Percentiles rank a stretch among this genome's conserved stretches.
These are phyloP conservation scores for Hypoxylon sp. DNA, from an alignment of 2,329 filamentous ascomycete species.

Conservation along the genomic window DNA sequence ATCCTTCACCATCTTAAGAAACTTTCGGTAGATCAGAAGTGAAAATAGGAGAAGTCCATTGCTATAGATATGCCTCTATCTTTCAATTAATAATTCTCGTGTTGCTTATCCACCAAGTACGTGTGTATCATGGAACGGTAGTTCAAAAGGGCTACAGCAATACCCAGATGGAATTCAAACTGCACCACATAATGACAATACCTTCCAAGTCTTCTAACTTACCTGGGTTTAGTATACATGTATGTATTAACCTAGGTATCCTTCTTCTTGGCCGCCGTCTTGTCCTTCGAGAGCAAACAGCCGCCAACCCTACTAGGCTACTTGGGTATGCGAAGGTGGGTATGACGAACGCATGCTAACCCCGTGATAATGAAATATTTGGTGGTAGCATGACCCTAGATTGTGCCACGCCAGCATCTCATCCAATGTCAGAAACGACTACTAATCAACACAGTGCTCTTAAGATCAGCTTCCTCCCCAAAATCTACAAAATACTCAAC, in stretches of 20 bases:
- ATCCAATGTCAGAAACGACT: constrained; percentile 12
- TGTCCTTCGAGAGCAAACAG: constrained; percentile 26
- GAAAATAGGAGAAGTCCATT: background rate
- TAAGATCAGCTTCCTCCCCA: constrained; percentile 2
- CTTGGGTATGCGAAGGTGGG: constrained; percentile 28
- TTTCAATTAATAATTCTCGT: background rate
- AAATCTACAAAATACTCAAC: background rate
- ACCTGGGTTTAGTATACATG: background rate
- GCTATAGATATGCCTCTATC: background rate
- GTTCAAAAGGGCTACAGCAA: background rate
- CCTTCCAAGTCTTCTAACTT: background rate
- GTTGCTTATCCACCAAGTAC: background rate
- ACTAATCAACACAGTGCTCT: constrained; percentile 5
- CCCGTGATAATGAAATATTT: constrained; percentile 38
- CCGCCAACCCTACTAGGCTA: constrained; percentile 16
- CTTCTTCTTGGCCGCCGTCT: constrained; percentile 2
- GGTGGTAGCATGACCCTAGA: constrained; percentile 40
- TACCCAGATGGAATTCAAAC: background rate
- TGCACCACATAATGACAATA: background rate
- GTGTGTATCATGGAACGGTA: background rate
- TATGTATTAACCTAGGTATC: background rate
- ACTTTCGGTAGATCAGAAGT: background rate
- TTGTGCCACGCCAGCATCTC: constrained; percentile 35
- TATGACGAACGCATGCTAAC: constrained; percentile 39
- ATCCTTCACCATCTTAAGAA: constrained; percentile 2